Percentiles rank a stretch among this genome's conserved stretches.
These are phyloP conservation scores for Brassica nigra DNA, from an alignment of 345 rosid species.

Conservation along the genomic window DNA sequence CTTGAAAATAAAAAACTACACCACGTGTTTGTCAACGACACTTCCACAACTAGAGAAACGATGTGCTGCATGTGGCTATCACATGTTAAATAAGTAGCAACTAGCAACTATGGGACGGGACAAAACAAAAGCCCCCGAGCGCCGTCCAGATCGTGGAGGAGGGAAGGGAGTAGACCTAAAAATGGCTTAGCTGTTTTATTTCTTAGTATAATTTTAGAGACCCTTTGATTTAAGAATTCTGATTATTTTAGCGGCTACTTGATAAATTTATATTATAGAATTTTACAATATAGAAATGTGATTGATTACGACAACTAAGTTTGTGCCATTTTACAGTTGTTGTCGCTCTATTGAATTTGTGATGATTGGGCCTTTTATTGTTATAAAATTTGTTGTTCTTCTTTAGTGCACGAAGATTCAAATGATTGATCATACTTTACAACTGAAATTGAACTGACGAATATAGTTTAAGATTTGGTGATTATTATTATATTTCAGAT, in stretches of 20 bases:
- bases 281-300: background rate
- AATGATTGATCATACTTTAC: background rate
- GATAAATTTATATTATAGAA: background rate
- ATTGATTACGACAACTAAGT: background rate
- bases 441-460: background rate
- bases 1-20: background rate
- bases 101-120: conserved; percentile 6
- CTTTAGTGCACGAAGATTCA: background rate
- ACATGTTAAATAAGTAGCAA: conserved; percentile 1
- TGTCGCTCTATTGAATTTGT: background rate
- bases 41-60: background rate
- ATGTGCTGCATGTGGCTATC: conserved; percentile 20
- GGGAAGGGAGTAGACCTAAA: background rate
- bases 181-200: background rate
- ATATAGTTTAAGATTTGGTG: background rate
- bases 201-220: background rate
- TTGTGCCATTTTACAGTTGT: background rate
- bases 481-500: background rate
- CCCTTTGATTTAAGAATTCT: background rate
- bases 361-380: background rate
- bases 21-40: background rate
- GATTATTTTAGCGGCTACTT: background rate
- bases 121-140: conserved; percentile 22
- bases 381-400: background rate
- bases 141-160: conserved; percentile 29